Percentiles rank a stretch among this genome's conserved stretches.
Conservation (phyloP, 139 green algal genomes). For the Coccomyxa sp. region DNA sequence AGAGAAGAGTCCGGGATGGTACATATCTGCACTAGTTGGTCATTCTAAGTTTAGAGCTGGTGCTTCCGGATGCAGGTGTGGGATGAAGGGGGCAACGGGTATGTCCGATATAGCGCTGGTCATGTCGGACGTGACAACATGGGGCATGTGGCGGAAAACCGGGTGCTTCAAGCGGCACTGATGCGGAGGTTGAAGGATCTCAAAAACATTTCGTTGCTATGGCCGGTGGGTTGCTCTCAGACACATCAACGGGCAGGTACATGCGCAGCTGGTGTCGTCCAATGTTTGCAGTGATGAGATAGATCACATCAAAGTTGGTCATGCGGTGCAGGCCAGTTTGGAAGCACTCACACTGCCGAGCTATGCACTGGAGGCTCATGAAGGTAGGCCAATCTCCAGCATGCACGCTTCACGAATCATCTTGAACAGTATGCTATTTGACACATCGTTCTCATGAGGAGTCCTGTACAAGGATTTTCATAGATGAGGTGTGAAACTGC, state of each 20-base stretch:
- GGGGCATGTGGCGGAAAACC: constrained; percentile 72
- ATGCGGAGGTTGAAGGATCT: constrained; percentile 17
- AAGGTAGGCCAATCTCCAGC: constrained; percentile 1
- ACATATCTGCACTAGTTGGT: too few species aligned
- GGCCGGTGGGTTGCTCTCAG: constrained; percentile 11
- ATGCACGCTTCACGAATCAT: background rate
- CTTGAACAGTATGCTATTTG: too few species aligned
- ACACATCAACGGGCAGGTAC: too few species aligned
- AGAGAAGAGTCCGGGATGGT: too few species aligned
- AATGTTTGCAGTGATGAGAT: too few species aligned
- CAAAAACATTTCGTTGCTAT: constrained; percentile 15
- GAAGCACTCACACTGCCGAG: constrained; percentile 5
- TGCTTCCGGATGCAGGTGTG: constrained; percentile 31
- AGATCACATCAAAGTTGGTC: too few species aligned
- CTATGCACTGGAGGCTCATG: background rate
- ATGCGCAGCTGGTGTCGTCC: too few species aligned
- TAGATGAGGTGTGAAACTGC: background rate
- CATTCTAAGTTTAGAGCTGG: too few species aligned
- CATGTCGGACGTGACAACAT: constrained; percentile 42
- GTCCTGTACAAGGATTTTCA: too few species aligned
- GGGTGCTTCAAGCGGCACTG: constrained; percentile 51
- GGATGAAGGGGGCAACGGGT: constrained; percentile 37
- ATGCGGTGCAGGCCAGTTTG: constrained; percentile 5
- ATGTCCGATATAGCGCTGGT: constrained; percentile 48
- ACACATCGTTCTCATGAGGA: too few species aligned